Base-by-base conservation (phyloP, 352 stramenopile genomes). In the Poterioochromonas sp. region DNA sequence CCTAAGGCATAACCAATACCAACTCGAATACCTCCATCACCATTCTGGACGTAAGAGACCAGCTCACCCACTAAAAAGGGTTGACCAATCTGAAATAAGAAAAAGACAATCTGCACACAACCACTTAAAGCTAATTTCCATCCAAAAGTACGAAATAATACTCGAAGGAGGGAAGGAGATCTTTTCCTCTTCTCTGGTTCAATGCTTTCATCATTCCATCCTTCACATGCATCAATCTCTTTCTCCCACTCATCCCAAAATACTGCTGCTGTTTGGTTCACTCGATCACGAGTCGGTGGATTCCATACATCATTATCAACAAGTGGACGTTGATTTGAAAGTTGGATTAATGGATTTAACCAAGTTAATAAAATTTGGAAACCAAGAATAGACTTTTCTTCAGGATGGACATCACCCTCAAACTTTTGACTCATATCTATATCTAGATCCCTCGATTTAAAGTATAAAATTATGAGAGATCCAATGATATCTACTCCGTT, bases 401-500 rank as follows among this genome's bases (percentile, higher is more conserved):
- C 58, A 68, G 58, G 58, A 68, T 68, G 58, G 26, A 35, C 58
- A 37, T n/a, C n/a, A n/a, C n/a, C n/a, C n/a, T n/a, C n/a, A n/a
- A n/a, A n/a, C n/a, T n/a, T n/a, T n/a, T n/a, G n/a, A n/a, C n/a
- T n/a, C n/a, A n/a, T n/a, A n/a, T n/a, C n/a, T n/a, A n/a, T n/a
- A n/a, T n/a, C n/a, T n/a, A n/a, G n/a, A n/a, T n/a, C n/a, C n/a
- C n/a, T n/a, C n/a, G n/a, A n/a, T n/a, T n/a, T n/a, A n/a, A n/a
- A n/a, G n/a, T n/a, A n/a, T n/a, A n/a, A n/a, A n/a, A n/a, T n/a
- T n/a, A n/a, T n/a, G n/a, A n/a, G n/a, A n/a, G n/a, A n/a, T n/a
- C n/a, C n/a, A n/a, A n/a, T n/a, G n/a, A n/a, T n/a, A n/a, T n/a
- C n/a, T n/a, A n/a, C n/a, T n/a, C n/a, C n/a, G n/a, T n/a, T n/a